Base-by-base conservation (phyloP, 371 early-diverging fungal genomes). In the Rhizopus stolonifer region DNA sequence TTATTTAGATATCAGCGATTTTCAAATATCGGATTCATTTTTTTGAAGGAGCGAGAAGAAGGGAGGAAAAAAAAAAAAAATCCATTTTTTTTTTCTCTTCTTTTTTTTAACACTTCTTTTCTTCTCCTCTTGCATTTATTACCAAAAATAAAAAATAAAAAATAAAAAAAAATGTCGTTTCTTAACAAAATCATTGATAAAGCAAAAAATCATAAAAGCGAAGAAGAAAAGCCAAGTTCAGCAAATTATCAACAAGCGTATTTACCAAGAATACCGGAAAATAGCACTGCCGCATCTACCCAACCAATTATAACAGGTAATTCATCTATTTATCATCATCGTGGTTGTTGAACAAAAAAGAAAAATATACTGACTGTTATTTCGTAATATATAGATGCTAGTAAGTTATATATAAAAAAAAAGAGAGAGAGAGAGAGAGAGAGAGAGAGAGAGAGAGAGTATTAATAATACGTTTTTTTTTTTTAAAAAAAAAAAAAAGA, bases 151-250 rank as follows among this genome's bases (percentile, higher is more conserved):
- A 29, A 29, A 29, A 29, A 29, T 7, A 29, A 29, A 29, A 29
- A 29, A 29, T 7, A 29, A 29, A 29, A 29, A 29, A 29, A 29
- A 29, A 29, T 36, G 36, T 36, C 36, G 4, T 36, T 36, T 96
- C 72, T 73, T 98, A 53, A 95, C 97, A 52, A 84, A 89, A 61
- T 77, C 97, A 64, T 81, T 89, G 67, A 90, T 36, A 36, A 36
- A 36, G 36, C 36, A 36, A 36, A 36, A 15, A 36, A 15, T 36
- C 36, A 36, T 36, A 36, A 36, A 36, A 36, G 14, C 14, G 36
- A 36, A 15, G 36, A 36, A 29, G 31, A 29, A 29, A 29, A 29
- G 31, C 31, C 31, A 29, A 29, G 7, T 29, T 4, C 31, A 4
- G 31, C 31, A 4, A 29, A 29, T 10, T 29, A 29, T 29, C 31